Percentiles rank a stretch among this genome's conserved stretches.
Evolutionary conservation across 2,329 filamentous ascomycete species (phyloP).

Genomic region (Cryphonectria parasitica): DNA sequence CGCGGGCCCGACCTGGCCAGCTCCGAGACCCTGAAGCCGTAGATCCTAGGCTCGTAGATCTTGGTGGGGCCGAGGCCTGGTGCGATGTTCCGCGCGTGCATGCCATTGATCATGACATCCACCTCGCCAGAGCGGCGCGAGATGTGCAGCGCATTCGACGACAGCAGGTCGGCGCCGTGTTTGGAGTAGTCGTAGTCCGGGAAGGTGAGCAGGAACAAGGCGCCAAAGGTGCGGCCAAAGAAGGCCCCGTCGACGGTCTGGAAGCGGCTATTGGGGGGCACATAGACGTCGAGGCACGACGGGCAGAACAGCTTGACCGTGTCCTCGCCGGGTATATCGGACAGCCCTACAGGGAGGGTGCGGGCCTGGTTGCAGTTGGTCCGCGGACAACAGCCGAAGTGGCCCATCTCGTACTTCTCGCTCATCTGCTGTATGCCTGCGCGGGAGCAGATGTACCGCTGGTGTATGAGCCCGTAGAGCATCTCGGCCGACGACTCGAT

Average conservation of each 20-base stretch:
- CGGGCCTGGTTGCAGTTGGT: conserved; percentile 89
- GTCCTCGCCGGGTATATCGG: conserved; percentile 93
- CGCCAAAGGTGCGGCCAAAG: conserved; percentile 96
- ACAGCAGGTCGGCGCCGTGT: conserved; percentile 64
- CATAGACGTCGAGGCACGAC: conserved; percentile 94
- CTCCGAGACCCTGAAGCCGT: conserved; percentile 94
- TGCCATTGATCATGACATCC: conserved; percentile 73
- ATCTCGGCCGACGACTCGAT: conserved; percentile 98
- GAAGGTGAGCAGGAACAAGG: conserved; percentile 97
- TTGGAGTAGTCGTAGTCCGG: conserved; percentile 90
- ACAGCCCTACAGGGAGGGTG: conserved; percentile 89
- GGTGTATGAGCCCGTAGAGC: conserved; percentile 96
- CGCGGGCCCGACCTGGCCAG: conserved; percentile 85
- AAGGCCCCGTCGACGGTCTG: conserved; percentile 97
- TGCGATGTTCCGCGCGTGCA: conserved; percentile 83
- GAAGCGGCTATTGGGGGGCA: conserved; percentile 94
- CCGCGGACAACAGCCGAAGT: conserved; percentile 95
- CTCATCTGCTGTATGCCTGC: conserved; percentile 99
- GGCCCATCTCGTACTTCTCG: conserved; percentile 96
- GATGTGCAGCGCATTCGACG: conserved; percentile 38
- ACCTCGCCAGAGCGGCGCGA: conserved; percentile 46
- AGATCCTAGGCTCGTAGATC: conserved; percentile 95
- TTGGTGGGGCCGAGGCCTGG: conserved; percentile 80
- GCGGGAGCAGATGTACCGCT: conserved; percentile 95
- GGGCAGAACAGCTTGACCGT: conserved; percentile 99